phyloP scores from a whole-genome alignment of 306 rosid genomes.

The Acacia crassicarpa region DNA sequence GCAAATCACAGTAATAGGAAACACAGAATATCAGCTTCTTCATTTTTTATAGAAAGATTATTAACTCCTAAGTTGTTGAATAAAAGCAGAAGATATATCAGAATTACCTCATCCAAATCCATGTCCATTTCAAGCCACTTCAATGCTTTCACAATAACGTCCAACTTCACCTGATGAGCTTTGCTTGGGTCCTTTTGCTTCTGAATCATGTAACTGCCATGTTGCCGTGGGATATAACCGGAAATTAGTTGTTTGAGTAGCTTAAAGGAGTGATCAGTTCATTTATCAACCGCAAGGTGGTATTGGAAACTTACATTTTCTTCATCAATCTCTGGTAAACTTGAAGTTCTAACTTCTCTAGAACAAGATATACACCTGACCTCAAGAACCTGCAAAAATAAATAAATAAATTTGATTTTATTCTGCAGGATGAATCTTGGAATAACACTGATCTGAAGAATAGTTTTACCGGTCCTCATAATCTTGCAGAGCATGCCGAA shows the following conservation, averaged over 20 bases:
- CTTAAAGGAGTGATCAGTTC: background rate
- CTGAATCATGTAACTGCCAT: slow-evolving; percentile 75
- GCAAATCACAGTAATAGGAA: slow-evolving; percentile 37
- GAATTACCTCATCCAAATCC: slow-evolving; percentile 88
- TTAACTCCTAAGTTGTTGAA: slow-evolving; percentile 2
- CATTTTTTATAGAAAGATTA: background rate
- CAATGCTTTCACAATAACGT: slow-evolving; percentile 85
- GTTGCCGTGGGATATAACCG: slow-evolving; percentile 23
- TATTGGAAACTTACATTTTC: slow-evolving; percentile 67
- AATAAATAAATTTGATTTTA: slow-evolving; percentile 11
- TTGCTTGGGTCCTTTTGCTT: slow-evolving; percentile 88
- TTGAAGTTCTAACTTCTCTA: slow-evolving; percentile 96
- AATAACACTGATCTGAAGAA: background rate
- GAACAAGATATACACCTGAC: slow-evolving; percentile 96
- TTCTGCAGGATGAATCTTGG: slow-evolving; percentile 9
- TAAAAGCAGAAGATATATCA: background rate
- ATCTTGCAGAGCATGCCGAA: slow-evolving; percentile 82
- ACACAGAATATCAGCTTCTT: slow-evolving; percentile 7
- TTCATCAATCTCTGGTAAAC: slow-evolving; percentile 91
- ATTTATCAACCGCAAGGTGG: slow-evolving; percentile 21
- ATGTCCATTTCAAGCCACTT: slow-evolving; percentile 92
- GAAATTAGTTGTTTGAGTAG: slow-evolving; percentile 18
- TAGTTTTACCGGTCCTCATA: slow-evolving; percentile 72
- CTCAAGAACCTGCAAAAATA: slow-evolving; percentile 72
- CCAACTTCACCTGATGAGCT: slow-evolving; percentile 96